phyloP scores from a whole-genome alignment of 1,284 basidiomycete species.

The Ustilago trichophora region DNA sequence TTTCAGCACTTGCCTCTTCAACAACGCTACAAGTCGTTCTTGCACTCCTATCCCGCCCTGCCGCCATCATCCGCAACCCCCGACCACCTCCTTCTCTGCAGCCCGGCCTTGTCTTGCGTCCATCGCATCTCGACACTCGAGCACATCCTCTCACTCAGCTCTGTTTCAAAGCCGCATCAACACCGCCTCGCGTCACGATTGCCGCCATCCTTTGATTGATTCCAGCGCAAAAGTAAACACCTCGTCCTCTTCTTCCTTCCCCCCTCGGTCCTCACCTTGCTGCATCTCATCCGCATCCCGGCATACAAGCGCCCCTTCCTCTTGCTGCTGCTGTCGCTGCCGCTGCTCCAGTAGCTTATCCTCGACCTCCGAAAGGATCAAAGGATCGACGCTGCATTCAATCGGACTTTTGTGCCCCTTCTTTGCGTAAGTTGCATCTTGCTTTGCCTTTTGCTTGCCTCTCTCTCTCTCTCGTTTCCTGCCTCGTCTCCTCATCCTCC shows the following conservation, averaged over 20 bases:
- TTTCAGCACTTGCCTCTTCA: background rate
- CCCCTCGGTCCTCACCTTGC: background rate
- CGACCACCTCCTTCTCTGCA: conserved; percentile 17
- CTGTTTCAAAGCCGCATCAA: conserved; percentile 11
- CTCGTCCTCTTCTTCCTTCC: background rate
- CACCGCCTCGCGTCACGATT: conserved; percentile 24
- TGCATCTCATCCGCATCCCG: conserved; percentile 7
- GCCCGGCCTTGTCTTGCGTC: too few species aligned
- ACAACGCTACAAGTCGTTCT: background rate
- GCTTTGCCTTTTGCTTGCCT: too few species aligned
- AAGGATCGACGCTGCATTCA: conserved; percentile 43
- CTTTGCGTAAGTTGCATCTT: conserved; percentile 36
- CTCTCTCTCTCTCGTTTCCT: background rate
- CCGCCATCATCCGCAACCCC: conserved; percentile 10
- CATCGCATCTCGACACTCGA: too few species aligned
- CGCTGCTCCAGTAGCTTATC: conserved; percentile 18
- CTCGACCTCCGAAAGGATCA: conserved; percentile 6
- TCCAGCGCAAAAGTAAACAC: too few species aligned
- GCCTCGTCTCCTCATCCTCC: background rate
- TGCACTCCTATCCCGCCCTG: conserved; percentile 1
- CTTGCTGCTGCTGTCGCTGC: background rate
- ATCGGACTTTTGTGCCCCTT: conserved; percentile 3
- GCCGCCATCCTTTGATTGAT: conserved; percentile 3
- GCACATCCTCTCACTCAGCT: conserved; percentile 4
- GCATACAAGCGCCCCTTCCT: conserved; percentile 17